Conservation (phyloP, 495 filamentous ascomycete genomes). For the Talaromyces proteolyticus region DNA sequence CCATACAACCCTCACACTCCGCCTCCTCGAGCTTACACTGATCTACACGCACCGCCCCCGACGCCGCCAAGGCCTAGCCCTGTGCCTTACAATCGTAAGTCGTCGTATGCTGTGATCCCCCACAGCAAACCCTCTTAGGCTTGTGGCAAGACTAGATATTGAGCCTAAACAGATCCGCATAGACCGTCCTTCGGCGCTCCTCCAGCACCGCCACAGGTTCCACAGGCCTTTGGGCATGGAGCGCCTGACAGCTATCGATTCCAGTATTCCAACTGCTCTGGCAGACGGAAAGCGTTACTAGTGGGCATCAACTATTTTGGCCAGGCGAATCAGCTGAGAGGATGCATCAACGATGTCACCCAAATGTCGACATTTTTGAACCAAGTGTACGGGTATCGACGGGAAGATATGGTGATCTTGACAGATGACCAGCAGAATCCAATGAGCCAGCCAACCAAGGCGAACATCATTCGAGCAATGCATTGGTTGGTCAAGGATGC, state of each 20-base stretch:
- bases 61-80: background rate
- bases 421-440: conserved; percentile 97
- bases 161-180: background rate
- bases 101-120: too few relatives aligned
- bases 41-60: background rate
- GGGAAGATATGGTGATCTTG: conserved; percentile 97
- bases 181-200: background rate
- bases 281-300: conserved; percentile 83
- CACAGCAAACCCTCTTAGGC: too few relatives aligned
- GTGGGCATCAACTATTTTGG: conserved; percentile 98
- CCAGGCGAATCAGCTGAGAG: conserved; percentile 83
- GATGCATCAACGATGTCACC: conserved; percentile 97
- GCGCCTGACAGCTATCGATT: conserved; percentile 76
- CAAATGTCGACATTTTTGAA: conserved; percentile 95
- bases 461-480: conserved; percentile 95
- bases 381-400: conserved; percentile 84
- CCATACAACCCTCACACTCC: background rate
- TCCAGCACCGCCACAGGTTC: conserved; percentile 29
- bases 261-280: conserved; percentile 89
- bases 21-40: background rate
- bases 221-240: conserved; percentile 66
- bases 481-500: conserved; percentile 98
- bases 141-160: too few relatives aligned
- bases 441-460: conserved; percentile 94
- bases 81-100: background rate